Conservation (phyloP, 352 stramenopile genomes). For the Phytophthora chlamydospora region DNA sequence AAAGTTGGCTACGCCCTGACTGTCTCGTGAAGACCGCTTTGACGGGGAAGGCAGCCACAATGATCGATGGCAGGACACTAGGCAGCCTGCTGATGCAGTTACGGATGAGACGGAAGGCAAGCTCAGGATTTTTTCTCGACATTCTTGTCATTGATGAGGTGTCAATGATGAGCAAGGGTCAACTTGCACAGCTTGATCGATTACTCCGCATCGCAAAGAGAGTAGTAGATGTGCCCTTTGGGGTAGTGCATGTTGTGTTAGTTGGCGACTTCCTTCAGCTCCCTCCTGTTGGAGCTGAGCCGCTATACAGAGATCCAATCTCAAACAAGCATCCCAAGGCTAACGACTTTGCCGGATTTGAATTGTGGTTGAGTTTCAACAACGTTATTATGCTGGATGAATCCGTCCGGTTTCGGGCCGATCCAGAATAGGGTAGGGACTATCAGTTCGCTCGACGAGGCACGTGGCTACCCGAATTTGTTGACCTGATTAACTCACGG, state of each 20-base stretch:
- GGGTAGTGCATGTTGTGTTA: background rate
- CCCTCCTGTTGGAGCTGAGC: conserved; percentile 3
- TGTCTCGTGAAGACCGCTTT: conserved; percentile 10
- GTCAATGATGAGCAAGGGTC: conserved; percentile 4
- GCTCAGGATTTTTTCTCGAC: background rate
- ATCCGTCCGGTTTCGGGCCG: background rate
- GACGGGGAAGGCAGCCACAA: conserved; percentile 5
- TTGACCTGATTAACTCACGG: conserved; percentile 6
- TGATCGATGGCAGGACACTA: conserved; percentile 1
- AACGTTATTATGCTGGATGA: conserved; percentile 3
- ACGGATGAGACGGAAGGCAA: background rate
- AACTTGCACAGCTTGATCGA: background rate
- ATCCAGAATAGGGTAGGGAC: conserved; percentile 8
- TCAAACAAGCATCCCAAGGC: background rate
- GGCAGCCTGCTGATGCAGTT: conserved; percentile 4
- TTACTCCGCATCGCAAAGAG: background rate
- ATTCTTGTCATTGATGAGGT: conserved; percentile 6
- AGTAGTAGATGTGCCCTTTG: background rate
- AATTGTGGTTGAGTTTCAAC: background rate
- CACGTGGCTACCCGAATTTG: conserved; percentile 3
- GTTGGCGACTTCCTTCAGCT: conserved; percentile 8
- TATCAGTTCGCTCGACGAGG: background rate
- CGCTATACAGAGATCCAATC: conserved; percentile 3
- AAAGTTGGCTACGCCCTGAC: background rate
- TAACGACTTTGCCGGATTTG: conserved; percentile 1